phyloP scores from a whole-genome alignment of 352 stramenopile genomes.

The Phytophthora lateralis region DNA sequence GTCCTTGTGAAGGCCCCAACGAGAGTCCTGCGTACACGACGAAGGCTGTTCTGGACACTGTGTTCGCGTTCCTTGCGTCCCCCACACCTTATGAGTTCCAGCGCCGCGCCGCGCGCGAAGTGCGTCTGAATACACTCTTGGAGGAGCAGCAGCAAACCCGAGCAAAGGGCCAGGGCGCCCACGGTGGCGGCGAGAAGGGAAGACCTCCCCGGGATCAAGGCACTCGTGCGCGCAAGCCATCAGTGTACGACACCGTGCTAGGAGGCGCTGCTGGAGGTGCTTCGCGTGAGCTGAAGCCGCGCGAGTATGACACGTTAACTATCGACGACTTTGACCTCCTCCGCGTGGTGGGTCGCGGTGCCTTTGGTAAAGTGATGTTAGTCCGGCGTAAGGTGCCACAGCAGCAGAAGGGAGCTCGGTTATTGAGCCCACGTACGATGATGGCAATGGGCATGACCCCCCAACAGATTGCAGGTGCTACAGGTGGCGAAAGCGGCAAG shows the following conservation, averaged over 20 bases:
- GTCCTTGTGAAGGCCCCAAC: conserved; percentile 51
- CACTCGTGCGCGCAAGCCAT: conserved; percentile 19
- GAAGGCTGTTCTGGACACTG: conserved; percentile 68
- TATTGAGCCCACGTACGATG: conserved; percentile 44
- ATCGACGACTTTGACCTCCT: conserved; percentile 97
- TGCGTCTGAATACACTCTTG: conserved; percentile 55
- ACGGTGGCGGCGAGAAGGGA: conserved; percentile 8
- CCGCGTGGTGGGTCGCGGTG: conserved; percentile 96
- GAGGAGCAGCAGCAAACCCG: conserved; percentile 39
- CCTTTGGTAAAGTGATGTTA: conserved; percentile 96
- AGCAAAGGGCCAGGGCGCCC: conserved; percentile 1
- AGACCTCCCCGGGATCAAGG: conserved; percentile 19
- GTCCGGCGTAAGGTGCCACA: conserved; percentile 65
- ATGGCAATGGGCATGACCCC: conserved; percentile 46
- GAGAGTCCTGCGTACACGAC: conserved; percentile 76
- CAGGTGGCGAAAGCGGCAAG: conserved; percentile 39
- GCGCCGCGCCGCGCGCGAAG: conserved; percentile 50
- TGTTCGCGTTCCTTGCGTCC: conserved; percentile 83
- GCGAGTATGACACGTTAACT: conserved; percentile 61
- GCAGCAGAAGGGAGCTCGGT: conserved; percentile 36
- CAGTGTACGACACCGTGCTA: conserved; percentile 30
- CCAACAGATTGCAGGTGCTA: conserved; percentile 37
- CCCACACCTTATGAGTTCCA: conserved; percentile 85
- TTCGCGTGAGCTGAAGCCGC: conserved; percentile 33
- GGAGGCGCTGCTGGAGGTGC: conserved; percentile 24